Base-by-base conservation (phyloP, 345 rosid genomes). In the Salix koriyanagi region DNA sequence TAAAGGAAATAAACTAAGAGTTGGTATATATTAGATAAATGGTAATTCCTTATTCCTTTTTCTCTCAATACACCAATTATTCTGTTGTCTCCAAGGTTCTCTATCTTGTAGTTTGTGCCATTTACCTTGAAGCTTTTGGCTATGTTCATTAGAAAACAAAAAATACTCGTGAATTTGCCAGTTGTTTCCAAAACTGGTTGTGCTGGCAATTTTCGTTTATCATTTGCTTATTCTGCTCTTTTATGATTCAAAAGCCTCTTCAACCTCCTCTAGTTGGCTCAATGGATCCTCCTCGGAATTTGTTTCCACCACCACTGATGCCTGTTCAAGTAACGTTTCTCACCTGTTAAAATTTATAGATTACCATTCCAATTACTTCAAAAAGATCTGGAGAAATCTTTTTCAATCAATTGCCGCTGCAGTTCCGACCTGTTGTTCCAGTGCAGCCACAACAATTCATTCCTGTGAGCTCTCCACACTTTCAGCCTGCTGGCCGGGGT, bases 371-470 rank as follows among this genome's bases (percentile, higher is more conserved):
- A 62, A 72, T 72, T 48, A 26, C 66, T 70, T 60, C 26, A 67
- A 30, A 42, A 42, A 34, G 70, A 30, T 52, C 39, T 70, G 15
- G n/a, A 52, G 67, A 64, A 72, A 66, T 46, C 36, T 21, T 70
- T 65, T 58, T 16, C 30, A 25, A 75, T 77, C 41, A 26, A 67
- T 71, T 77, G 68, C 70, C 82, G 4, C 75, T 87, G 82, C 88
- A 94, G 98, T 88, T 89, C 76, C 92, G 90, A 77, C 91, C 90
- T 41, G 81, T 79, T 42, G 86, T 84, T 82, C 93, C 90, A 36
- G 78, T 84, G 30, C 91, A 88, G 32, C 97, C 82, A 30, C 94
- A 88, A 74, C 97, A 92, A 75, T 89, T 87, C 83, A 83, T 86
- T 70, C 85, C 89, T 15, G 82, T 84, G 82, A 72, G 86, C 85